A percentile compares a stretch with the other conserved stretches of the same genome.
Evolutionary conservation across 2,329 filamentous ascomycete species (phyloP).

Genomic region (Zopfia rhizophila): DNA sequence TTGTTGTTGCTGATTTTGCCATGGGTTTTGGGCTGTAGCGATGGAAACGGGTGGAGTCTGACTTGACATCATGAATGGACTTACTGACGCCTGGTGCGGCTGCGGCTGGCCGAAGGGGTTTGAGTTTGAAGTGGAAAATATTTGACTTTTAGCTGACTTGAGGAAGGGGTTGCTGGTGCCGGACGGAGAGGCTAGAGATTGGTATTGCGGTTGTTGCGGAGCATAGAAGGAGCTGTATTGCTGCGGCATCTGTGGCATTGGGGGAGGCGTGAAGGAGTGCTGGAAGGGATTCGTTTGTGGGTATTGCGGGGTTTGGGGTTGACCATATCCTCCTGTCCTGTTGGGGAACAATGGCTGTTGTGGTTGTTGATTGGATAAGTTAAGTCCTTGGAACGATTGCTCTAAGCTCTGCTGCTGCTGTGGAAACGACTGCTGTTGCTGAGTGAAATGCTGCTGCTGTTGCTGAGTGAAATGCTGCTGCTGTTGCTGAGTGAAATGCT

Average conservation of each 20-base stretch:
- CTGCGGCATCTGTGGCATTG: slow-evolving; percentile 53
- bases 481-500: slow-evolving; percentile 27
- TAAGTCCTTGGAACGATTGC: slow-evolving; percentile 79
- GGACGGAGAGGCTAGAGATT: slow-evolving; percentile 51
- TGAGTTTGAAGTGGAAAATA: slow-evolving; percentile 48
- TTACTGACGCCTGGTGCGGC: slow-evolving; percentile 40
- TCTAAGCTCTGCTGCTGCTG: slow-evolving; percentile 60
- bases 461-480: slow-evolving; percentile 27
- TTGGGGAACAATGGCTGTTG: slow-evolving; percentile 72
- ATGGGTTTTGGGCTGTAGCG: slow-evolving; percentile 33
- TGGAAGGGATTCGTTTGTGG: slow-evolving; percentile 53
- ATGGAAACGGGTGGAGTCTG: slow-evolving; percentile 19
- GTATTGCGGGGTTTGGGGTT: slow-evolving; percentile 50
- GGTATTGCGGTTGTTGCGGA: slow-evolving; percentile 45
- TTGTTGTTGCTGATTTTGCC: slow-evolving; percentile 39
- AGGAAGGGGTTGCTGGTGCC: slow-evolving; percentile 57
- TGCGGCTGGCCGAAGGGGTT: slow-evolving; percentile 54
- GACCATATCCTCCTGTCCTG: slow-evolving; percentile 72
- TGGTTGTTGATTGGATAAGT: slow-evolving; percentile 63
- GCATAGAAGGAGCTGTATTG: slow-evolving; percentile 49
- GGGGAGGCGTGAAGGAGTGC: slow-evolving; percentile 53
- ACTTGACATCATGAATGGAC: slow-evolving; percentile 36
- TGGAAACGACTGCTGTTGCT: slow-evolving; percentile 21
- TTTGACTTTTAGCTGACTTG: slow-evolving; percentile 54
- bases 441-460: slow-evolving; percentile 25